A percentile compares a stretch with the other conserved stretches of the same genome.
phyloP scores from a whole-genome alignment of 2,329 filamentous ascomycete genomes.

The Aspergillus sp. region DNA sequence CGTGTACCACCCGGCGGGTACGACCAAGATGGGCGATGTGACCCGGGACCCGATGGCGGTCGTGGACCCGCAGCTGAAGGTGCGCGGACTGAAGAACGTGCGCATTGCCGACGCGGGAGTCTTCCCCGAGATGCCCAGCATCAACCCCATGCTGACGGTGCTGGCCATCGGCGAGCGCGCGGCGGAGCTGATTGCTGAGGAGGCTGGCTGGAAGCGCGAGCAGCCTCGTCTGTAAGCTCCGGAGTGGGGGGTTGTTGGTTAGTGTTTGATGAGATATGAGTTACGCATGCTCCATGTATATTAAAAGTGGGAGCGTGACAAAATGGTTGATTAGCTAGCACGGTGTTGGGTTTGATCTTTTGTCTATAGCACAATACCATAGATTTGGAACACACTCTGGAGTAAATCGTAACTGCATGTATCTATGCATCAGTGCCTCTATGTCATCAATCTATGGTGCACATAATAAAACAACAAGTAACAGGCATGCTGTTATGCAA shows the following conservation, averaged over 20 bases:
- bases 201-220: constrained; percentile 63
- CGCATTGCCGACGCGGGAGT: constrained; percentile 83
- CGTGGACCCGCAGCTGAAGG: constrained; percentile 71
- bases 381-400: not conserved
- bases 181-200: constrained; percentile 77
- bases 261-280: constrained; percentile 3
- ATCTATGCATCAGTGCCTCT: not conserved
- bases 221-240: constrained; percentile 41
- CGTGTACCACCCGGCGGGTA: constrained; percentile 86
- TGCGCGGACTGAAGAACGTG: constrained; percentile 69
- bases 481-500: no score
- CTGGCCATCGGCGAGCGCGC: constrained; percentile 78
- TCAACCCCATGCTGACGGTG: constrained; percentile 91
- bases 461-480: not conserved
- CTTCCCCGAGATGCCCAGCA: constrained; percentile 81
- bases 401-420: no score
- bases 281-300: not conserved
- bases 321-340: not conserved
- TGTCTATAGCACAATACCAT: not conserved
- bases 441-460: not conserved
- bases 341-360: not conserved
- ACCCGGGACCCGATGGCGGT: constrained; percentile 68
- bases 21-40: constrained; percentile 84
- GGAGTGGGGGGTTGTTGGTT: no score
- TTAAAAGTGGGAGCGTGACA: not conserved